These are phyloP conservation scores for Breynia disticha DNA, from an alignment of 441 rosid species.

Conservation along the genomic window DNA sequence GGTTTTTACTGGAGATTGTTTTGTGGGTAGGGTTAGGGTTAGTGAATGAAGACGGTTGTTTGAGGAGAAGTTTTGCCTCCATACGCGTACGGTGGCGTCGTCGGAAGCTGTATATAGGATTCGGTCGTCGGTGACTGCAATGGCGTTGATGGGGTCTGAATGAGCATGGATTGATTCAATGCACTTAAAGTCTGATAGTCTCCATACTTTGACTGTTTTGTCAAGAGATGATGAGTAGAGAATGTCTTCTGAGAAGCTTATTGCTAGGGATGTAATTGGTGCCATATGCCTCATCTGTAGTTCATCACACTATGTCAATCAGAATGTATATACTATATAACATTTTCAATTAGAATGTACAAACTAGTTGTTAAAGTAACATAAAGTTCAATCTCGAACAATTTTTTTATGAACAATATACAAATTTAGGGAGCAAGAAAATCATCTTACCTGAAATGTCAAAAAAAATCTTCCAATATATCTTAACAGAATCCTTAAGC, in stretches of 20 bases:
- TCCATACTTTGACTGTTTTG: constrained; percentile 46
- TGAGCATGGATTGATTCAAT: constrained; percentile 46
- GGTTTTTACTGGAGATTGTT: constrained; percentile 40
- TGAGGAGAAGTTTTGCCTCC: constrained; percentile 30
- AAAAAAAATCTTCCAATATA: too few relatives aligned
- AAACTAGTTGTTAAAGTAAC: too few relatives aligned
- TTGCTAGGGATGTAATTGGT: constrained; percentile 34
- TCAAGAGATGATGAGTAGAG: constrained; percentile 47
- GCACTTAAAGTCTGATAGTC: constrained; percentile 40
- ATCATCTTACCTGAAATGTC: too few relatives aligned
- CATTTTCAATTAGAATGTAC: too few relatives aligned
- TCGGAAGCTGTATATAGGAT: constrained; percentile 45
- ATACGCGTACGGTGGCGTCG: constrained; percentile 33
- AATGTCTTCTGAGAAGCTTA: constrained; percentile 30
- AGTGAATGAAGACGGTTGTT: constrained; percentile 28
- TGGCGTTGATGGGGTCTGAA: constrained; percentile 33
- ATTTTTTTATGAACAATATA: too few relatives aligned
- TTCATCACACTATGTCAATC: too few relatives aligned
- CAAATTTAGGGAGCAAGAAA: too few relatives aligned
- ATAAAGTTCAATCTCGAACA: too few relatives aligned
- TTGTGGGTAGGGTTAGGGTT: constrained; percentile 30
- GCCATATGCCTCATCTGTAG: too few relatives aligned
- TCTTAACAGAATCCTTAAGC: too few relatives aligned
- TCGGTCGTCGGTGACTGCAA: constrained; percentile 26
- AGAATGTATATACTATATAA: too few relatives aligned